Conservation (phyloP, 441 rosid genomes). For the Aquilaria agallochum region DNA sequence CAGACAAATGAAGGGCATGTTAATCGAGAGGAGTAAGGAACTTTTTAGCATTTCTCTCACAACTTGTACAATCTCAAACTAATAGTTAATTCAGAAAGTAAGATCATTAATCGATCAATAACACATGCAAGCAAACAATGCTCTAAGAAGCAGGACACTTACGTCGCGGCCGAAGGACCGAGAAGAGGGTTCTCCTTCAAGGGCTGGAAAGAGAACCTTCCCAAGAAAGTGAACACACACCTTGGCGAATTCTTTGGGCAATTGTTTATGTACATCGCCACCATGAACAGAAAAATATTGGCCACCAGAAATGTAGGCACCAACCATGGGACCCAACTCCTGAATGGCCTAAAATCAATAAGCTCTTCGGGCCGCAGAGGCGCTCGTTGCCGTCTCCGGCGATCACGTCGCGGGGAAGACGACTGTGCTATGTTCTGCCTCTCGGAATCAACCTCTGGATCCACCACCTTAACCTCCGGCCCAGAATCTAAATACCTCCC, state of each 20-base stretch:
- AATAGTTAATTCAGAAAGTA: background rate
- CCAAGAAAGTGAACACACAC: constrained; percentile 52
- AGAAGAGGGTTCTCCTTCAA: constrained; percentile 86
- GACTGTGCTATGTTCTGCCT: constrained; percentile 7
- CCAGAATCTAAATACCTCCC: constrained; percentile 25
- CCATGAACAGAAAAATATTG: constrained; percentile 45
- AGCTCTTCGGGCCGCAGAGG: constrained; percentile 2
- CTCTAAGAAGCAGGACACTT: constrained; percentile 18
- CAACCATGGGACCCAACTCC: constrained; percentile 70
- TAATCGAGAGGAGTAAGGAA: no score
- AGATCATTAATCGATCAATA: background rate
- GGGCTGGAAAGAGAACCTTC: constrained; percentile 84
- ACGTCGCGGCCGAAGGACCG: constrained; percentile 87
- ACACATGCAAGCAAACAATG: background rate
- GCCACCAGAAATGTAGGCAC: constrained; percentile 62
- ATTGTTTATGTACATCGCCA: constrained; percentile 70
- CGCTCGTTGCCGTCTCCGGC: constrained; percentile 3
- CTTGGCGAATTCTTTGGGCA: constrained; percentile 54
- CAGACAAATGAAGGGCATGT: no score
- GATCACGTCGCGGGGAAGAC: constrained; percentile 1
- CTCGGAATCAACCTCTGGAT: constrained; percentile 21
- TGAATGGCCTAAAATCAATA: constrained; percentile 42
- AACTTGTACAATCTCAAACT: no score
- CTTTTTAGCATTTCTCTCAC: no score
- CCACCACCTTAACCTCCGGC: constrained; percentile 35